Percentiles rank a stretch among this genome's conserved stretches.
phyloP scores from a whole-genome alignment of 2,329 filamentous ascomycete genomes.

The Aquanectria penicillioides region DNA sequence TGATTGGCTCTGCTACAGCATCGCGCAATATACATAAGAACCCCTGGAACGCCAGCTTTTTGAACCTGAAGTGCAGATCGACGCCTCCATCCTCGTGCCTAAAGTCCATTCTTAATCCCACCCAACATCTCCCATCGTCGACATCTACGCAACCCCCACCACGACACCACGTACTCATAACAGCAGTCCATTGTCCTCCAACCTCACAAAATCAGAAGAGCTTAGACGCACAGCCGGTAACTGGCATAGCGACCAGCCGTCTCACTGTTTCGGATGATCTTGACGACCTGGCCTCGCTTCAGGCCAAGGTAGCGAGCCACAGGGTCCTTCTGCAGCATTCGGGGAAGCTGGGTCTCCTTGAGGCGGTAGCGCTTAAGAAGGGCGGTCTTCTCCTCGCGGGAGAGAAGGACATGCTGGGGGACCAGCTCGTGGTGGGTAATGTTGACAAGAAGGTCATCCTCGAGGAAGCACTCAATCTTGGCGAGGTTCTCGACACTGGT shows the following conservation, averaged over 20 bases:
- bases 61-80: constrained; percentile 43
- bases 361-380: constrained; percentile 90
- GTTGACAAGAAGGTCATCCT: constrained; percentile 96
- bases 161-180: constrained; percentile 2
- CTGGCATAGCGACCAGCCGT: constrained; percentile 96
- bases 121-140: constrained; percentile 14
- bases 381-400: constrained; percentile 86
- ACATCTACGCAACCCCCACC: not conserved
- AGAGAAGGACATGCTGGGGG: constrained; percentile 90
- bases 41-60: constrained; percentile 44
- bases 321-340: constrained; percentile 91
- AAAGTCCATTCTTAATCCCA: constrained; percentile 27
- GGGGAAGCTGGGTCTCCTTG: constrained; percentile 96
- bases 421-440: constrained; percentile 98
- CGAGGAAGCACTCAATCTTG: constrained; percentile 93
- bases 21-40: constrained; percentile 42
- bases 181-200: not conserved
- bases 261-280: constrained; percentile 96
- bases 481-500: constrained; percentile 79
- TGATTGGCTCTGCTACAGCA: constrained; percentile 40
- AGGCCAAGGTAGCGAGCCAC: constrained; percentile 92
- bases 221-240: constrained; percentile 78
- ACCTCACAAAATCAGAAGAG: not conserved
- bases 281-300: constrained; percentile 92
- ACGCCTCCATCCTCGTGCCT: constrained; percentile 41